These are phyloP conservation scores for Clathrospora elynae DNA, from an alignment of 2,329 filamentous ascomycete species.

Conservation along the genomic window DNA sequence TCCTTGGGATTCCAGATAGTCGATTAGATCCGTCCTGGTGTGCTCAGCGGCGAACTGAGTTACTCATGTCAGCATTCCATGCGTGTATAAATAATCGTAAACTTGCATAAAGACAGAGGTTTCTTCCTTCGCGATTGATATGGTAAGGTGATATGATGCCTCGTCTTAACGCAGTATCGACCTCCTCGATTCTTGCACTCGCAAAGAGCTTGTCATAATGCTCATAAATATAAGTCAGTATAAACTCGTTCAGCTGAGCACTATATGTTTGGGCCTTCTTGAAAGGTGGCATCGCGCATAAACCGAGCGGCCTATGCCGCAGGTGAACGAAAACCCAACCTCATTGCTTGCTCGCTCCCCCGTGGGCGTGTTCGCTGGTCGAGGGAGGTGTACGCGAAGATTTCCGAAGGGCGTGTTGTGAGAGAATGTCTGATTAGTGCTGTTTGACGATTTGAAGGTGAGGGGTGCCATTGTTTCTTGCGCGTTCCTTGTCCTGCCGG, in stretches of 20 bases:
- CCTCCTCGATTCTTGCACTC: slow-evolving; percentile 9
- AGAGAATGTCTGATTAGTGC: neutral
- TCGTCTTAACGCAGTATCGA: slow-evolving; percentile 15
- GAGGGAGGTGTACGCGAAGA: slow-evolving; percentile 3
- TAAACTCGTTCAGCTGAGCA: slow-evolving; percentile 13
- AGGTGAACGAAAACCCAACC: slow-evolving; percentile 8
- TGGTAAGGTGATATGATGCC: slow-evolving; percentile 22
- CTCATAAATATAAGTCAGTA: neutral
- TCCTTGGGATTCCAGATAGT: slow-evolving; percentile 21
- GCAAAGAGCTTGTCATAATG: slow-evolving; percentile 10
- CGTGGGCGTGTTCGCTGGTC: neutral
- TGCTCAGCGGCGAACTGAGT: slow-evolving; percentile 9
- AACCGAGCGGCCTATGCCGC: slow-evolving; percentile 6
- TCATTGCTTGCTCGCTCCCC: neutral
- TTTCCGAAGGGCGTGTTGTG: slow-evolving; percentile 6
- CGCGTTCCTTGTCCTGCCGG: neutral
- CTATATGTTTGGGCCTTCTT: neutral
- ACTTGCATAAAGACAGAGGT: slow-evolving; percentile 14
- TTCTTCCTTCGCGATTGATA: slow-evolving; percentile 2
- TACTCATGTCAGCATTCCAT: neutral
- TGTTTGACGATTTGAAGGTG: neutral
- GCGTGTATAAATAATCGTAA: neutral
- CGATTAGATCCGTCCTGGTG: slow-evolving; percentile 13
- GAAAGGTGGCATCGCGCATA: neutral
- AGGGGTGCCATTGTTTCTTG: neutral